Evolutionary conservation across 2,329 filamentous ascomycete genomes (phyloP), one percentile per base, ranked within the genome.

Genomic region (Paracoccidioides brasiliensis): DNA sequence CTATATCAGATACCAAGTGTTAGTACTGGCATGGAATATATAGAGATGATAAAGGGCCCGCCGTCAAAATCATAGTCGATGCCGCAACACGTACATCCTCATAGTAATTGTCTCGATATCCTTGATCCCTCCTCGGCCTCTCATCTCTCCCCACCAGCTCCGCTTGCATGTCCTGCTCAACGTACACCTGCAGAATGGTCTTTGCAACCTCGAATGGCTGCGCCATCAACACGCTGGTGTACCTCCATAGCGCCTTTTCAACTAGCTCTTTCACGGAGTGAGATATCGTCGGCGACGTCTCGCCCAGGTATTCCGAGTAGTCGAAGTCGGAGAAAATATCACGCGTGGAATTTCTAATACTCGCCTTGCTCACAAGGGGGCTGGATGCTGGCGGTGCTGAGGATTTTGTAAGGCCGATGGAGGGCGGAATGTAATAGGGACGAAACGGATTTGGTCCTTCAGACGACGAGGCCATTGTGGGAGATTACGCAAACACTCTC

Each of bases 131-230:
- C 22, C 59, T 64, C 56, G 63, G 66, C 51, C 66, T 65, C 42
- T 61, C 62, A 55, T 69, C 64, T 49, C 58, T 59, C 15, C 61
- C 63, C 54, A 60, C 66, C 55, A 63, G 63, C 53, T 63, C 64
- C 42, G 67, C 67, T 35, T 69, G 64, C 30, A 67, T 67, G 54
- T 66, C 70, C 8, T 70, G 68, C 41, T 75, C 75, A 53, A 80
- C 72, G 60, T 81, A 82, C 53, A 90, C 82, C 72, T 98, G 93
- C 63, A 98, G 74, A 55, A 97, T 81, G 12, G 85, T 93, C 78
- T 96, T 97, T 66, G 91, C 90, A 56, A 96, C 90, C 76, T 97
- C 93, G 70, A 98, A 97, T 12, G 93, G 93, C 72, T 98, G 93
- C 54, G 89, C 86, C 68, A 95, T 84, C 65, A 97, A 72, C 30